Base-by-base conservation (phyloP, 345 rosid genomes). In the Eucalyptus regnans region DNA sequence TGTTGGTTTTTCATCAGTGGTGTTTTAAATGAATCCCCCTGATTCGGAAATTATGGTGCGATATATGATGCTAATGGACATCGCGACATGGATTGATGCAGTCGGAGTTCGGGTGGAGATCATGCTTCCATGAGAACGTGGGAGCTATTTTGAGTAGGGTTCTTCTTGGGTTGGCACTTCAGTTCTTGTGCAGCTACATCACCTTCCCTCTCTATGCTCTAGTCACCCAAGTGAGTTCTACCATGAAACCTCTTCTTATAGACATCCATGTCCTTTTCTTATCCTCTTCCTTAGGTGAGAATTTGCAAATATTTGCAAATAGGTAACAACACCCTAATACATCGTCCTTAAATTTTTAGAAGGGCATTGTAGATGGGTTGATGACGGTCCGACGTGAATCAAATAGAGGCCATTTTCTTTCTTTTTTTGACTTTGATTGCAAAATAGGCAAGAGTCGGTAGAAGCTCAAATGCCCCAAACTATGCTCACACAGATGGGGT, bases 151-250 rank as follows among this genome's bases (percentile, higher is more conserved):
- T 93, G 60, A 56, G 49, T 3, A 92, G 94, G 86, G 93, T 94
- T 4, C 8, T 91, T 16, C 91, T 90, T 18, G 94, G 93, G 12
- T 18, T 94, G 43, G 88, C 89, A 56, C 92, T 94, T 23, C 96
- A 92, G 85, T 81, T 95, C 88, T 49, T 95, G 3, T 95, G 96
- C 89, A 95, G 95, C 90, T 94, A 93, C 50, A 94, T 93, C 71
- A 94, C 95, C 20, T 94, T 94, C 86, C 96, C 96, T 87, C 96
- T 94, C 23, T 93, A 94, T 81, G 91, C 93, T 14, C 84, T 94
- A 87, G 95, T 93, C 7, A 94, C 96, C 10, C 96, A 94, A 41
- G 95, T 93, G 51, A 94, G 95, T 92, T 71, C 81, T 33, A 71
- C 27, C 44, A 33, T 10, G 20, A 71, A 71, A 71, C 25, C 81